These are phyloP conservation scores for Drosera capensis DNA, from an alignment of 148 eudicot species.

Conservation along the genomic window DNA sequence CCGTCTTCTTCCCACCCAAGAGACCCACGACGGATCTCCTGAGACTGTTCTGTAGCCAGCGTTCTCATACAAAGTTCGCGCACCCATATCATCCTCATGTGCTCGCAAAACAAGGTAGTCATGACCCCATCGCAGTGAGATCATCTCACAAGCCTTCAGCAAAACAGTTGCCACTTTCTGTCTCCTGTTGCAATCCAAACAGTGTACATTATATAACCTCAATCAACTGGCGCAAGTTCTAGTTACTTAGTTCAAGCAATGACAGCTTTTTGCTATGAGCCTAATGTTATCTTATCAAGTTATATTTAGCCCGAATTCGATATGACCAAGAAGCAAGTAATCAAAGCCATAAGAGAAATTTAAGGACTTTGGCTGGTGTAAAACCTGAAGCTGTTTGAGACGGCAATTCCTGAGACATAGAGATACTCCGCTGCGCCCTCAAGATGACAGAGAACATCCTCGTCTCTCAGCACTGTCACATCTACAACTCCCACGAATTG, in stretches of 20 bases:
- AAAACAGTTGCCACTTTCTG: slow-evolving; percentile 76
- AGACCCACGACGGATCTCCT: slow-evolving; percentile 59
- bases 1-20: slow-evolving; percentile 64
- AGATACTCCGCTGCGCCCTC: slow-evolving; percentile 56
- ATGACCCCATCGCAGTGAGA: slow-evolving; percentile 45
- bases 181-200: slow-evolving; percentile 32
- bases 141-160: slow-evolving; percentile 69
- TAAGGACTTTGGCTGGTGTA: not conserved
- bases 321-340: too few relatives aligned
- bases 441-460: slow-evolving; percentile 52
- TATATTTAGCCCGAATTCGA: too few relatives aligned
- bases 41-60: slow-evolving; percentile 66
- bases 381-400: slow-evolving; percentile 50
- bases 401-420: slow-evolving; percentile 91
- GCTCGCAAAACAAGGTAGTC: slow-evolving; percentile 64
- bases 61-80: slow-evolving; percentile 52
- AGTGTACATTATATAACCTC: not conserved
- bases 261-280: too few relatives aligned
- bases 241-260: not conserved
- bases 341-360: not conserved
- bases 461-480: slow-evolving; percentile 54
- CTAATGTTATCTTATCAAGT: too few relatives aligned
- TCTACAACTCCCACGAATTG: slow-evolving; percentile 82
- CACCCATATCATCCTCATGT: slow-evolving; percentile 78
- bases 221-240: too few relatives aligned